Conservation (phyloP, 768 basidiomycete species). For the Rickenella mellea region DNA sequence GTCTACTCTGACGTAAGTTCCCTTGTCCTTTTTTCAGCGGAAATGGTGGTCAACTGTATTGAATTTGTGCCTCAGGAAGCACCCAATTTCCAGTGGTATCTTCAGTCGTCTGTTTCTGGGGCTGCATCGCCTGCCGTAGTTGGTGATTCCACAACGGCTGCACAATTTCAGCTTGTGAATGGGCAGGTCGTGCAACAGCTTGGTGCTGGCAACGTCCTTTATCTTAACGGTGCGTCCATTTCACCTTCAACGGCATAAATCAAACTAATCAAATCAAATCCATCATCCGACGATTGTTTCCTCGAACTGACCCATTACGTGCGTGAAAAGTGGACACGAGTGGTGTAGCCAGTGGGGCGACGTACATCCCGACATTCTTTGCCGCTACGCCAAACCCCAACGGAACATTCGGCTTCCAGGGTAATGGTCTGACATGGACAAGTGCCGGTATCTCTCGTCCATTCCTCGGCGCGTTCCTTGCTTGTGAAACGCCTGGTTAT, state of each 20-base stretch:
- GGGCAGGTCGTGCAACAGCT: constrained; percentile 47
- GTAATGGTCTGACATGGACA: constrained; percentile 7
- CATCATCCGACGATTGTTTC: constrained; percentile 40
- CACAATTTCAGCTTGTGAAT: constrained; percentile 44
- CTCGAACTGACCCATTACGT: constrained; percentile 24
- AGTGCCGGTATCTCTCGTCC: not conserved
- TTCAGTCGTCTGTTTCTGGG: constrained; percentile 35
- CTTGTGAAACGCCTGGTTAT: constrained; percentile 37
- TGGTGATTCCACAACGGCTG: constrained; percentile 35
- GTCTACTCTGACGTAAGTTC: constrained; percentile 43
- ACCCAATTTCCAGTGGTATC: constrained; percentile 54
- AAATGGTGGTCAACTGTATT: not conserved
- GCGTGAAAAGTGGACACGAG: not conserved
- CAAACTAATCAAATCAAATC: constrained; percentile 36
- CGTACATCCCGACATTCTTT: too few species aligned
- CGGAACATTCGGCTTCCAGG: too few species aligned
- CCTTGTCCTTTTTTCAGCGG: not conserved
- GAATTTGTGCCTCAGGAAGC: constrained; percentile 28
- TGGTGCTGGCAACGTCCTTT: constrained; percentile 31
- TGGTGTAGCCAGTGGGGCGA: constrained; percentile 1
- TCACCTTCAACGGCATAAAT: constrained; percentile 39
- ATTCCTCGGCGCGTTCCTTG: constrained; percentile 44
- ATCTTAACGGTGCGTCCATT: constrained; percentile 40
- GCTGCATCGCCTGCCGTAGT: constrained; percentile 40
- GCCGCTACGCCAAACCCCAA: too few species aligned